Evolutionary conservation across 2,329 filamentous ascomycete genomes (phyloP), one percentile per base, ranked within the genome.

Genomic region (Nemania abortiva): DNA sequence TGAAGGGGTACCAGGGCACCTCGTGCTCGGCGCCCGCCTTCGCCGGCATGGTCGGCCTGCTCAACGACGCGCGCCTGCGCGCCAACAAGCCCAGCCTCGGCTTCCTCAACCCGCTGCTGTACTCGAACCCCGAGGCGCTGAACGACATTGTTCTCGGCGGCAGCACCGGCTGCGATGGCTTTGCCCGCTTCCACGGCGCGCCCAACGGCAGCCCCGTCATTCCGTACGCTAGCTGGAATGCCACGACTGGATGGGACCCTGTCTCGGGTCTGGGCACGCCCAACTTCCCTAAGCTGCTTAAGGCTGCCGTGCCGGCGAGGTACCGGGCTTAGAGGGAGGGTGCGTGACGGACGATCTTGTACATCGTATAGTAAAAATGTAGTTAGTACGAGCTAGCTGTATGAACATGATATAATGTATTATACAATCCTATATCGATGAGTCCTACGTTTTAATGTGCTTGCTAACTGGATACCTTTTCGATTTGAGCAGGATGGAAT

Each of bases 11-110:
- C 37, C 73, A 72, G 63, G 77, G 78, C 11, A 79, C 76, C 6
- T 77, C 74, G 27, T 88, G 88, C 6, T 84, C 87, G 1, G 81
- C 84, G 0, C 89, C 89, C 0, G 80, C 85, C 0, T 84, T 88
- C 56, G 86, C 86, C 1, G 85, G 82, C 20, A 83, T 90, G 62
- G 79, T 90, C 56, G 82, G 84, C 1, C 82, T 89, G 31, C 75
- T 90, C 39, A 90, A 90, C 72, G 84, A 87, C 54, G 84, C 84
- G 1, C 78, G 86, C 27, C 75, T 89, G 13, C 77, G 81, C 6
- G 79, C 81, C 22, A 83, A 83, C 1, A 83, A 83, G 73, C 72
- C 81, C 6, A 72, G 75, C 1, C 75, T 86, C 52, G 84, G 85
- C 1, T 86, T 86, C 70, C 68, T 86, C 34, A 86, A 86, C 72